phyloP scores from a whole-genome alignment of 805 yeast genomes.

The Candida tammaniensis region DNA sequence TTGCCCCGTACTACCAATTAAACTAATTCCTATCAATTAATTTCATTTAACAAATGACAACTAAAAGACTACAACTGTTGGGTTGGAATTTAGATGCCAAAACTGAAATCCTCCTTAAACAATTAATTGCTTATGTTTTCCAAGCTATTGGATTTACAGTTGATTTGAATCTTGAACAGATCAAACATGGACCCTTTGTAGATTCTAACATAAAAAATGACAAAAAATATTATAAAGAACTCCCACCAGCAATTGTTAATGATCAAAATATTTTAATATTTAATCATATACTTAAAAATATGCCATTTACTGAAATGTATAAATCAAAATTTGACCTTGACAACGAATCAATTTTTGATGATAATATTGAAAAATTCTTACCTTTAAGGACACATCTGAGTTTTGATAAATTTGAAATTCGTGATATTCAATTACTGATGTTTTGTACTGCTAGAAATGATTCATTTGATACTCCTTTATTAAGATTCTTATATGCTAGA shows the following conservation, averaged over 20 bases:
- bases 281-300: conserved; percentile 3
- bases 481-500: conserved; percentile 78
- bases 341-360: neutral
- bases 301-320: conserved; percentile 1
- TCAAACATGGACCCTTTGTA: conserved; percentile 7
- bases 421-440: conserved; percentile 5
- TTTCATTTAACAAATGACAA: conserved; percentile 1
- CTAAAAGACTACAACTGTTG: conserved; percentile 4
- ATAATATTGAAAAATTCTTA: conserved; percentile 6
- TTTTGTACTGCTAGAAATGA: conserved; percentile 51
- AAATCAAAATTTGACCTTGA: neutral
- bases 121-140: conserved; percentile 5
- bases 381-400: conserved; percentile 5
- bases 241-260: conserved; percentile 6
- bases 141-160: conserved; percentile 5
- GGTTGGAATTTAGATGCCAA: conserved; percentile 6
- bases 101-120: conserved; percentile 8
- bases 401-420: conserved; percentile 3
- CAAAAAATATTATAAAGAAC: conserved; percentile 2
- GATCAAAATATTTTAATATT: conserved; percentile 5
- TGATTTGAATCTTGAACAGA: conserved; percentile 3
- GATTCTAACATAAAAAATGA: conserved; percentile 3
- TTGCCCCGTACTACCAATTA: too few relatives aligned
- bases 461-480: conserved; percentile 69
- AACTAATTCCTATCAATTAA: too few relatives aligned